These are phyloP conservation scores for Coffea canephora DNA, from an alignment of 257 asterid species.

Conservation along the genomic window DNA sequence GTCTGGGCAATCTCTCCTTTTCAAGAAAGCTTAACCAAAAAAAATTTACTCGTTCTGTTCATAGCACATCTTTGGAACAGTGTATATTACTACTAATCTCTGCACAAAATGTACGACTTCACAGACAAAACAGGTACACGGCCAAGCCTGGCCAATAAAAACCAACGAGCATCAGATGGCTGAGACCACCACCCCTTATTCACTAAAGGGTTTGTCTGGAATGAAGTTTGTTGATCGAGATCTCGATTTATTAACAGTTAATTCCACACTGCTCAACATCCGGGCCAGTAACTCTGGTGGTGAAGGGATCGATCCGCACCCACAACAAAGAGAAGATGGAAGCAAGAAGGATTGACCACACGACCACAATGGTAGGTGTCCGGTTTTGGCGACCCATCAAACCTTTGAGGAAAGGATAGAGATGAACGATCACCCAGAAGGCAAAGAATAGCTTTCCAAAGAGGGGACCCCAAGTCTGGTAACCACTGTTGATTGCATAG, in stretches of 20 bases:
- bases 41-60: not conserved
- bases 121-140: not conserved
- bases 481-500: constrained; percentile 90
- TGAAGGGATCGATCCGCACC: constrained; percentile 92
- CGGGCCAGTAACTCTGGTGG: constrained; percentile 85
- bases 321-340: constrained; percentile 87
- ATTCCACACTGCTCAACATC: constrained; percentile 75
- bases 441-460: constrained; percentile 90
- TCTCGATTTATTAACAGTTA: constrained; percentile 47
- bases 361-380: constrained; percentile 88
- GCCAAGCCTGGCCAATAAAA: not conserved
- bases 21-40: not conserved
- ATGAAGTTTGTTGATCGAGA: not conserved
- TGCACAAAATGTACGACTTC: constrained; percentile 5
- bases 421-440: constrained; percentile 96
- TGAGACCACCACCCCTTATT: not conserved
- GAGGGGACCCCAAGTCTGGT: constrained; percentile 97
- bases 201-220: not conserved
- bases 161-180: not conserved
- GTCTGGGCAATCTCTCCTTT: not conserved
- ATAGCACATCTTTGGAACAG: not conserved
- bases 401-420: constrained; percentile 95
- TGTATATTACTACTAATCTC: not conserved
- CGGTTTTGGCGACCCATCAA: constrained; percentile 95
- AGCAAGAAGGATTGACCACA: constrained; percentile 93